Evolutionary conservation across 345 rosid species (phyloP).

Genomic region (Acer saccharum): DNA sequence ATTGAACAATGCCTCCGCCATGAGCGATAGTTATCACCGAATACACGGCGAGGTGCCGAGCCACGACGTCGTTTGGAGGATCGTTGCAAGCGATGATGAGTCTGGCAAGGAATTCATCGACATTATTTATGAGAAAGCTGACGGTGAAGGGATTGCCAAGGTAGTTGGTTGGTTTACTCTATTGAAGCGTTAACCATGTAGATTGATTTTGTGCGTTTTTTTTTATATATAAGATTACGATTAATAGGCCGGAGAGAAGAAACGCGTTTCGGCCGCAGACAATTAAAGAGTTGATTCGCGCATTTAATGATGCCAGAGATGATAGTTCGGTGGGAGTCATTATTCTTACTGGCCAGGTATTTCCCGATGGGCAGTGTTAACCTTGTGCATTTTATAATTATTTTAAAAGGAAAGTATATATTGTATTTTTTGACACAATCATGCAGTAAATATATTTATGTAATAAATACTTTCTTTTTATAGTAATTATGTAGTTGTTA

Average conservation of each 20-base stretch:
- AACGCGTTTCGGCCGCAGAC: constrained; percentile 85
- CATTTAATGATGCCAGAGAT: constrained; percentile 84
- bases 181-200: not conserved
- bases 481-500: too few relatives aligned
- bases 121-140: constrained; percentile 80
- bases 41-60: constrained; percentile 72
- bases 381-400: too few relatives aligned
- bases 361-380: too few relatives aligned
- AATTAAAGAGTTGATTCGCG: constrained; percentile 71
- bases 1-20: constrained; percentile 40
- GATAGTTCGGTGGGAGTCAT: constrained; percentile 79
- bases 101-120: constrained; percentile 57
- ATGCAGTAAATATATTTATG: too few relatives aligned
- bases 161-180: constrained; percentile 17
- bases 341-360: constrained; percentile 86
- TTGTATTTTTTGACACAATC: too few relatives aligned
- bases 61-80: constrained; percentile 62
- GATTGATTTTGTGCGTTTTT: not conserved
- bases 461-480: too few relatives aligned
- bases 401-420: too few relatives aligned
- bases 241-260: constrained; percentile 81
- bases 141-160: constrained; percentile 88
- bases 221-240: constrained; percentile 51
- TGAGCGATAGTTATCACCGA: constrained; percentile 68
- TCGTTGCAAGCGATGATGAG: constrained; percentile 33